Conservation (phyloP, 2,329 filamentous ascomycete species). For the Pseudocercospora musae region DNA sequence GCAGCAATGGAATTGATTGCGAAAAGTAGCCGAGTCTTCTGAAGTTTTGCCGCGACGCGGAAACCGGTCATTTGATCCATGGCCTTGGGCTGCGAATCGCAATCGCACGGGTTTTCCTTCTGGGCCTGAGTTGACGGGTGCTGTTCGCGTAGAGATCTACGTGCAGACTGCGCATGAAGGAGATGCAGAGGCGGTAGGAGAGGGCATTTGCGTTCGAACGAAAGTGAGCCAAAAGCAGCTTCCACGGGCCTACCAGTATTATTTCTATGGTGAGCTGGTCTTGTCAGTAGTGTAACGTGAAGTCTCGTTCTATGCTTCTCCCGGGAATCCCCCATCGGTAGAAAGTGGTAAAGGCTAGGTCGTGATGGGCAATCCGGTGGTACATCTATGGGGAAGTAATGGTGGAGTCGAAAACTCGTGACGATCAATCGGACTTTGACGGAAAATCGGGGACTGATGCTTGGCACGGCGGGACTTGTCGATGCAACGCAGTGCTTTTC, state of each 20-base stretch:
- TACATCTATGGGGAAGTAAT: not conserved
- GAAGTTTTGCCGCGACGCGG: slow-evolving; percentile 38
- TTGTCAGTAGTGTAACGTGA: not conserved
- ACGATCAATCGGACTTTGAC: not conserved
- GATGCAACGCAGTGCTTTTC: not conserved
- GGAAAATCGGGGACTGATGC: not conserved
- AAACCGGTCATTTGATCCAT: slow-evolving; percentile 29
- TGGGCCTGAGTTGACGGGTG: not conserved
- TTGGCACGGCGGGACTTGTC: not conserved
- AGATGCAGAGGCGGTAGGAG: not conserved
- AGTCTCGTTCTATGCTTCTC: not conserved
- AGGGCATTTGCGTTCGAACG: not conserved
- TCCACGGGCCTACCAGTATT: no score
- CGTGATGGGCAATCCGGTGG: not conserved
- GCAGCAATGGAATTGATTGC: slow-evolving; percentile 62
- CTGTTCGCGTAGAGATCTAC: not conserved
- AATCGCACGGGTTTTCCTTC: no score
- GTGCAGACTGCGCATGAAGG: not conserved
- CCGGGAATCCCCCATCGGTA: not conserved
- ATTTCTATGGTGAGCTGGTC: no score
- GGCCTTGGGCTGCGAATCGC: not conserved
- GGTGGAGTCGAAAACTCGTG: not conserved
- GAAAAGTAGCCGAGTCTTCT: slow-evolving; percentile 57
- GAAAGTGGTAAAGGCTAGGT: not conserved
- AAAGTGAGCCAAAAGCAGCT: no score